Evolutionary conservation across 306 rosid genomes (phyloP), one percentile per base, ranked within the genome.

Genomic region (Myrica gale): DNA sequence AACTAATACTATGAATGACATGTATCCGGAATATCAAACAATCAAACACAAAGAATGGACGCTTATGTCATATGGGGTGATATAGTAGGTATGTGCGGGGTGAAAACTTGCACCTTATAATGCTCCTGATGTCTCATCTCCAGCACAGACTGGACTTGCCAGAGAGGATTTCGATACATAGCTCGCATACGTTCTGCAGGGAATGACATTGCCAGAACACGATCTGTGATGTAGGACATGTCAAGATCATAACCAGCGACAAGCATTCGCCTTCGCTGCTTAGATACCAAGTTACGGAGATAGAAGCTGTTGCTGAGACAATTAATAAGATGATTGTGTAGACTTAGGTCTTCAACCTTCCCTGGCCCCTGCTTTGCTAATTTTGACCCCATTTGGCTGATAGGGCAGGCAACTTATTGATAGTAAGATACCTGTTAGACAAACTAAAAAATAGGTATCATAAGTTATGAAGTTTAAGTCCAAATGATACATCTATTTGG

Each of bases 171-270:
- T 65, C 97, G 90, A 71, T 83, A 92, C 93, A 95, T 45, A 41
- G 99, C 97, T 68, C 97, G 88, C 97, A 95, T 90, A 11, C 88
- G 91, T 69, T 95, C 91, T 0, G 99, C 90, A 45, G 99, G 99
- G 80, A 95, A 95, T 6, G 97, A 95, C 99, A 95, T 95, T 52
- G 97, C 99, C 54, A 95, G 72, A 16, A 95, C 54, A 32, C 84
- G 88, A 69, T 95, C 99, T 7, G 97, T 88, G 73, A 92, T 95
- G 79, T 92, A 92, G 39, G 99, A 83, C 99, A 95, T 95, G 87
- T 95, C 99, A 74, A 95, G 97, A 88, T 95, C 99, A 86, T 84
- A 95, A n/a, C 99, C 99, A 43, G 85, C 93, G 58, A 92, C 89
- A 20, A 95, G 96, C 91, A 95, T 92, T 74, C 99, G 85, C 81